These are phyloP conservation scores for Oryza officinalis DNA, from an alignment of 176 grass and related monocot genomes.

Conservation along the genomic window DNA sequence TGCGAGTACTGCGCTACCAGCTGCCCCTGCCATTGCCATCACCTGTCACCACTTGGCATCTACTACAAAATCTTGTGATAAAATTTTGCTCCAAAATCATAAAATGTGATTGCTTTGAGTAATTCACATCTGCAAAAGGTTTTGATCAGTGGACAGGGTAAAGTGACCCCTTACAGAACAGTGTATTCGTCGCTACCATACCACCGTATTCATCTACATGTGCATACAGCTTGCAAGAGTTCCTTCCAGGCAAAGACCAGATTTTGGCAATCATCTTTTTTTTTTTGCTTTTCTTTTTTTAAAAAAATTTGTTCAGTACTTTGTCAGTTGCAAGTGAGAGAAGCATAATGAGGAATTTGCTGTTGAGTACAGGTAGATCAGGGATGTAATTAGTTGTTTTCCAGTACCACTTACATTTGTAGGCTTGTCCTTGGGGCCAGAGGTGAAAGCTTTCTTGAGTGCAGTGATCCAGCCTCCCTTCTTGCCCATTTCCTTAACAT, in stretches of 20 bases:
- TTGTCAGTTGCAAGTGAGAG: neutral
- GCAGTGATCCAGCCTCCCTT: constrained; percentile 88
- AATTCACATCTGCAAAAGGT: neutral
- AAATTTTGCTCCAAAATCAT: neutral
- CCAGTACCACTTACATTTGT: constrained; percentile 52
- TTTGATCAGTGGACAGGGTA: neutral
- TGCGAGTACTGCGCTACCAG: constrained; percentile 45
- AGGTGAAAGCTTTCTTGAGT: constrained; percentile 74
- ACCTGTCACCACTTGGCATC: neutral
- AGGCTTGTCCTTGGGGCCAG: constrained; percentile 68
- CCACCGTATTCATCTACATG: neutral
- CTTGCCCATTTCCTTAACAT: constrained; percentile 94
- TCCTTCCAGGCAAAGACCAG: constrained; percentile 14
- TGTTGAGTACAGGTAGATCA: neutral
- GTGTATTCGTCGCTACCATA: constrained; percentile 22
- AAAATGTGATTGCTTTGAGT: neutral
- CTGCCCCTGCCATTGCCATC: constrained; percentile 37
- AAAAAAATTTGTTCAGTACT: neutral
- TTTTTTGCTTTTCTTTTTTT: neutral
- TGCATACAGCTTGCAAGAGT: neutral
- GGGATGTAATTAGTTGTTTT: neutral
- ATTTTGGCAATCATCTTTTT: neutral
- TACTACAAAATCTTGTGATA: neutral
- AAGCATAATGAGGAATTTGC: neutral
- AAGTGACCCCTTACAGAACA: neutral